Conservation (phyloP, 2,329 filamentous ascomycete species). For the Scytalidium lignicola region DNA sequence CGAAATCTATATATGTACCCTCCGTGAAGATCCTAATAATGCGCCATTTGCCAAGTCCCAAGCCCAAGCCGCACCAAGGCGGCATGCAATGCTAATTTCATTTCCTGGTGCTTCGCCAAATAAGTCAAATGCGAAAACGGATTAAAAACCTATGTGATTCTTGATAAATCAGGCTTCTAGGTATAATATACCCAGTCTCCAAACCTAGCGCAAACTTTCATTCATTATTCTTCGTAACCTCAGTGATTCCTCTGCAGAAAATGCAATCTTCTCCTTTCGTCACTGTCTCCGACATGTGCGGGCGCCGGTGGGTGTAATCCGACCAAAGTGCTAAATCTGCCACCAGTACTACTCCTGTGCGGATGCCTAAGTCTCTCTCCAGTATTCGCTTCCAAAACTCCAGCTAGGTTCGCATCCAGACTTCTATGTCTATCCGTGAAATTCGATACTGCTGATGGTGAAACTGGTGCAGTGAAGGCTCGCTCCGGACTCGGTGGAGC, state of each 20-base stretch:
- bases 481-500: constrained; percentile 35
- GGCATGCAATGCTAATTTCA: too few relatives aligned
- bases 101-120: too few relatives aligned
- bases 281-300: constrained; percentile 14
- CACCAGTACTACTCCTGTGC: constrained; percentile 8
- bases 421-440: constrained; percentile 5
- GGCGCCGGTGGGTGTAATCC: constrained; percentile 20
- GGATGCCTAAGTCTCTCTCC: constrained; percentile 6
- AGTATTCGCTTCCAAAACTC: background rate
- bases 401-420: background rate
- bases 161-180: background rate
- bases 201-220: background rate
- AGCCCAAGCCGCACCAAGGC: too few relatives aligned
- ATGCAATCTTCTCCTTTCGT: constrained; percentile 22
- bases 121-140: too few relatives aligned
- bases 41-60: too few relatives aligned
- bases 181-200: background rate
- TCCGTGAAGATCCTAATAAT: too few relatives aligned
- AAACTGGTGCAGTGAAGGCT: constrained; percentile 10
- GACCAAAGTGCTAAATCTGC: constrained; percentile 5
- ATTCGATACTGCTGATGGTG: constrained; percentile 2
- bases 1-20: too few relatives aligned
- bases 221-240: background rate
- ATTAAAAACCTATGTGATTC: too few relatives aligned
- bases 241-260: constrained; percentile 13